Base-by-base conservation (phyloP, 192 early-diverging fungal species). In the Backusella luteola region DNA sequence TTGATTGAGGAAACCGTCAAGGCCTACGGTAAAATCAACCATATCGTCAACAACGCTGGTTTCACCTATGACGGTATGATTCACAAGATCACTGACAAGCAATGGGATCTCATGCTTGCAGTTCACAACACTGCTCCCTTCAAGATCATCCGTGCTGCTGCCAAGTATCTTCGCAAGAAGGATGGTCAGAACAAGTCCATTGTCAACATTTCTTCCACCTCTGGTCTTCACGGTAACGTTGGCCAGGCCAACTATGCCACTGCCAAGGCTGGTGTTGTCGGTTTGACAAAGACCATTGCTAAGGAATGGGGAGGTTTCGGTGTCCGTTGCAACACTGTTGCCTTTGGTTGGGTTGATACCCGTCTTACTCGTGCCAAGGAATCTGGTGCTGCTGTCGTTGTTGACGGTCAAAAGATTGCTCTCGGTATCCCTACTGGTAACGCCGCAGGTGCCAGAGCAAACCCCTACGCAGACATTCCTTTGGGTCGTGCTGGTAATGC, bases 1-100 rank as follows among this genome's bases (percentile, higher is more conserved):
- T 80, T 90, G 15, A 81, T 90, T 39, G 80, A 88, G 39, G 87
- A 80, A 14, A 86, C 89, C 35, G 79, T 90, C 75, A 82, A 84
- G 79, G 89, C 88, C 63, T 94, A 91, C 84, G 92, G 92, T 53
- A 90, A 91, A 70, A 81, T 94, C 84, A 92, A 94, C 79, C 84
- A 97, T 73, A 85, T 99, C 34, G 89, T 99, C 83, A 99, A 99
- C 93, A 99, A 99, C 73, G 97, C 97, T 17, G 97, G 97, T 74
- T 98, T 96, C 80, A 90, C 97, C 69, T 93, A 94, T 73, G 97
- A 99, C 88, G 96, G 93, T 83, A 95, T 95, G 75, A 91, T 98
- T 77, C 88, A 88, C 83, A 89, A 95, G 77, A 94, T 94, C 69
- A 95, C 94, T 34, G 95, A 95, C 85, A 89, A 91, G 72, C 96